These are phyloP conservation scores for Plasmodium inui DNA, from an alignment of 169 alveolate genomes.

Conservation along the genomic window DNA sequence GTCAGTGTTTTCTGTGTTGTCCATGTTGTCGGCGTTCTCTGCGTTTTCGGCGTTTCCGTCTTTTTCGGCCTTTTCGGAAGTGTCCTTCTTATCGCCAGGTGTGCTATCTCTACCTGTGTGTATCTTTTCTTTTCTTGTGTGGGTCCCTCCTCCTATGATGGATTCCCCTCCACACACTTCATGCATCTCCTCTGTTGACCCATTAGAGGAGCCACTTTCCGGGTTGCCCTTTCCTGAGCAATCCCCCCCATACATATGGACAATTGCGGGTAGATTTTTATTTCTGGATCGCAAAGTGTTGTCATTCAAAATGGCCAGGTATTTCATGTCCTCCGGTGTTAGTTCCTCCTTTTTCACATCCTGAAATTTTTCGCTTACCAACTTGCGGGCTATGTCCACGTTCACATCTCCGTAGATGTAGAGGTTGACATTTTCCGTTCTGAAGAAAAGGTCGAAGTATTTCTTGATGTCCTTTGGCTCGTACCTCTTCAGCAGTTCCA, in stretches of 20 bases:
- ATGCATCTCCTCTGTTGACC: not conserved
- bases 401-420: constrained; percentile 81
- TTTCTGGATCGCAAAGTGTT: constrained; percentile 30
- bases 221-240: not conserved
- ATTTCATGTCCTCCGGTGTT: constrained; percentile 24
- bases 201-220: not conserved
- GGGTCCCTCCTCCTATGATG: not conserved
- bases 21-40: too few relatives aligned
- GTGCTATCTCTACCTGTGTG: not conserved
- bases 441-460: constrained; percentile 46
- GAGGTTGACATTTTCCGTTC: constrained; percentile 79
- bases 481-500: constrained; percentile 57
- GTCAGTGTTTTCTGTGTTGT: too few relatives aligned
- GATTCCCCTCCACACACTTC: not conserved
- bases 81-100: not conserved
- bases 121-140: not conserved
- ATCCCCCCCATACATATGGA: constrained; percentile 15
- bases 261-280: constrained; percentile 64
- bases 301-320: constrained; percentile 25
- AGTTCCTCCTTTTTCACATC: constrained; percentile 28
- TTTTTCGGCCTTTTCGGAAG: not conserved
- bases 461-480: constrained; percentile 58
- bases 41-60: too few relatives aligned
- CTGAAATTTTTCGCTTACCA: constrained; percentile 34
- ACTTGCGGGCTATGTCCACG: constrained; percentile 53